phyloP scores from a whole-genome alignment of 345 rosid genomes.

The Clausena lansium region DNA sequence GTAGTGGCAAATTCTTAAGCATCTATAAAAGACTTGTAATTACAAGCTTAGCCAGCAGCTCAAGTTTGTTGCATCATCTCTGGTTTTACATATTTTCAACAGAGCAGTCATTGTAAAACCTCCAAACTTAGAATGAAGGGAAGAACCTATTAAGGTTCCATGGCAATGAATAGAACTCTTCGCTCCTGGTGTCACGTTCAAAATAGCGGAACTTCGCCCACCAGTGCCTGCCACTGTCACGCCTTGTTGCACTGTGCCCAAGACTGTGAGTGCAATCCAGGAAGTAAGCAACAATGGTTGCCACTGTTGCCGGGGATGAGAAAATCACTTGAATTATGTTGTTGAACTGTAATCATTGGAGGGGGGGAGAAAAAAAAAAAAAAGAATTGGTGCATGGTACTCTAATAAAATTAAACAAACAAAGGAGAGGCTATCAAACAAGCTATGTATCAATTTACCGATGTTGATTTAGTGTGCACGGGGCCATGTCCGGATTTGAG shows the following conservation, averaged over 20 bases:
- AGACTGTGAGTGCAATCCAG: conserved; percentile 65
- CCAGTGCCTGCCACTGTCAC: conserved; percentile 93
- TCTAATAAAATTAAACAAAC: neutral
- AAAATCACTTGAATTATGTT: conserved; percentile 78
- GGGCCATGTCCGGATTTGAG: conserved; percentile 65
- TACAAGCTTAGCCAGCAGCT: neutral
- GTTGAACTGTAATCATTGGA: conserved; percentile 60
- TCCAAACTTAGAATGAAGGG: conserved; percentile 58
- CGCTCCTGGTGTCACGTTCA: conserved; percentile 56
- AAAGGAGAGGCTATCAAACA: neutral
- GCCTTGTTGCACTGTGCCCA: conserved; percentile 44
- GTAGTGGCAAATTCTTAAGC: neutral
- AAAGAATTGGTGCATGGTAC: neutral
- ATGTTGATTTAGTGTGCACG: conserved; percentile 54
- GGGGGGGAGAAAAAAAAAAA: neutral
- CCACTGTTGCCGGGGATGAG: conserved; percentile 85
- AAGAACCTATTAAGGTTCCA: conserved; percentile 74
- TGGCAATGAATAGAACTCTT: conserved; percentile 74
- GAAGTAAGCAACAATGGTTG: conserved; percentile 47
- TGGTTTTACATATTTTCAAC: neutral
- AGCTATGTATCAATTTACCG: conserved; percentile 28
- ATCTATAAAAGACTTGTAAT: neutral
- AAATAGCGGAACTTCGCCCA: conserved; percentile 68
- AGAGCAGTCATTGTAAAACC: neutral
- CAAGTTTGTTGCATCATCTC: neutral